Percentiles rank a stretch among this genome's conserved stretches.
These are phyloP conservation scores for Fusarium miscanthi DNA, from an alignment of 2,329 filamentous ascomycete genomes.

Conservation along the genomic window DNA sequence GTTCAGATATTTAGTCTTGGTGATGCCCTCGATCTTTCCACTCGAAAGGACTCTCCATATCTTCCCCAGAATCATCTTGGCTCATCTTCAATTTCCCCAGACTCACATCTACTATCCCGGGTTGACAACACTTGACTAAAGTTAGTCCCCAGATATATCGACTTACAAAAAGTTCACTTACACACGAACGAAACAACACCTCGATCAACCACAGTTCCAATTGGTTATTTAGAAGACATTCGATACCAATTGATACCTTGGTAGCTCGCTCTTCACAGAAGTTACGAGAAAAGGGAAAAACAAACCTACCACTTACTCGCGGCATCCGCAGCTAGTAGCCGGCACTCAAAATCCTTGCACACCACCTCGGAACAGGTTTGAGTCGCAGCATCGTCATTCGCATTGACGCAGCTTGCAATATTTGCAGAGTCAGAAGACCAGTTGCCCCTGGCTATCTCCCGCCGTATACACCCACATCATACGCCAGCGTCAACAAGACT, in stretches of 20 bases:
- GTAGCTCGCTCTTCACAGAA: slow-evolving; percentile 8
- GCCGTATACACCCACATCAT: slow-evolving; percentile 20
- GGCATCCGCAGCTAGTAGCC: slow-evolving; percentile 20
- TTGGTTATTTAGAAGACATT: slow-evolving; percentile 8
- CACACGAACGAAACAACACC: slow-evolving; percentile 17
- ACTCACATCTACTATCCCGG: slow-evolving; percentile 21
- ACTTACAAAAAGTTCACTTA: slow-evolving; percentile 31
- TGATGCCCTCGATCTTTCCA: slow-evolving; percentile 38
- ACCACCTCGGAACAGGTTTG: slow-evolving; percentile 33
- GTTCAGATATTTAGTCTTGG: slow-evolving; percentile 44
- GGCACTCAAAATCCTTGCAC: slow-evolving; percentile 33
- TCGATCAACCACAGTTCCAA: background rate
- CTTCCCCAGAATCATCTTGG: slow-evolving; percentile 35
- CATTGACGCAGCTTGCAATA: slow-evolving; percentile 10
- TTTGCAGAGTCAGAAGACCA: slow-evolving; percentile 29
- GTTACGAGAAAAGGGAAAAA: slow-evolving; percentile 25
- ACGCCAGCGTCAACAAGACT: slow-evolving; percentile 13
- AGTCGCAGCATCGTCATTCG: slow-evolving; percentile 29
- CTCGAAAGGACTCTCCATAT: slow-evolving; percentile 37
- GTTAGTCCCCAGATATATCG: slow-evolving; percentile 19
- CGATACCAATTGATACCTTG: slow-evolving; percentile 24
- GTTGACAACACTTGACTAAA: slow-evolving; percentile 18
- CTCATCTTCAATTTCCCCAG: slow-evolving; percentile 33
- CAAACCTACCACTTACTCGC: slow-evolving; percentile 13
- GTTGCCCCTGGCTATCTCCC: slow-evolving; percentile 37